phyloP scores from a whole-genome alignment of 2,329 filamentous ascomycete genomes.

The Aspergillus fructus region DNA sequence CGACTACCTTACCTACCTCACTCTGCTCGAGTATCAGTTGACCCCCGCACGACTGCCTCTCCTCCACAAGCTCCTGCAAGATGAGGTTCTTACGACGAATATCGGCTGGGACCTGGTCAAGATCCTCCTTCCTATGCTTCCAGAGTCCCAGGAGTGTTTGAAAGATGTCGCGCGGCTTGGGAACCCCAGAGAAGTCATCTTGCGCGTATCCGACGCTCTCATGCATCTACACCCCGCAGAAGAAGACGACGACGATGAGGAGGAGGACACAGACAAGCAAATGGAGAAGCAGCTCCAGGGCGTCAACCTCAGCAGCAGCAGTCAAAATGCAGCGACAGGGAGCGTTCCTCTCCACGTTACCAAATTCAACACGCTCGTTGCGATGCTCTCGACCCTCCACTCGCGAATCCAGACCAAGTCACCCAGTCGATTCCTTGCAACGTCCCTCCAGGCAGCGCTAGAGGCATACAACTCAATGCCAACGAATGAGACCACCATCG shows the following conservation, averaged over 20 bases:
- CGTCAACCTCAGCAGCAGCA: conserved; percentile 20
- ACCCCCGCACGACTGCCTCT: conserved; percentile 57
- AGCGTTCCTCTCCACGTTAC: conserved; percentile 29
- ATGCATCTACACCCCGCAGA: conserved; percentile 54
- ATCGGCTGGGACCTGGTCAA: conserved; percentile 68
- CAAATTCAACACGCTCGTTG: conserved; percentile 44
- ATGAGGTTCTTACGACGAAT: conserved; percentile 60
- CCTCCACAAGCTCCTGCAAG: conserved; percentile 60
- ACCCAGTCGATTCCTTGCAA: conserved; percentile 64
- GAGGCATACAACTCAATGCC: conserved; percentile 59
- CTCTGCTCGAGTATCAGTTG: conserved; percentile 64
- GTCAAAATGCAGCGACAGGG: conserved; percentile 8
- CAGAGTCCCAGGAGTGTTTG: conserved; percentile 58
- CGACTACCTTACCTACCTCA: conserved; percentile 66
- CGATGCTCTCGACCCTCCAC: conserved; percentile 59
- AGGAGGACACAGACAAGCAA: conserved; percentile 26
- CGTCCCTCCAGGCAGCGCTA: conserved; percentile 61
- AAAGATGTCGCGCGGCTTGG: conserved; percentile 62
- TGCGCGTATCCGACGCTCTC: conserved; percentile 63
- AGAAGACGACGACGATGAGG: conserved; percentile 36
- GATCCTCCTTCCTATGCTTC: conserved; percentile 59
- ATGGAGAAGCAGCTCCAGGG: background rate
- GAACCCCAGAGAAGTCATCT: conserved; percentile 64
- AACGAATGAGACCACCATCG: conserved; percentile 56
- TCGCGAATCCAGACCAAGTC: conserved; percentile 63